Percentiles rank a stretch among this genome's conserved stretches.
Evolutionary conservation across 2,329 filamentous ascomycete genomes (phyloP).

Genomic region (Ophiosphaerella korrae): DNA sequence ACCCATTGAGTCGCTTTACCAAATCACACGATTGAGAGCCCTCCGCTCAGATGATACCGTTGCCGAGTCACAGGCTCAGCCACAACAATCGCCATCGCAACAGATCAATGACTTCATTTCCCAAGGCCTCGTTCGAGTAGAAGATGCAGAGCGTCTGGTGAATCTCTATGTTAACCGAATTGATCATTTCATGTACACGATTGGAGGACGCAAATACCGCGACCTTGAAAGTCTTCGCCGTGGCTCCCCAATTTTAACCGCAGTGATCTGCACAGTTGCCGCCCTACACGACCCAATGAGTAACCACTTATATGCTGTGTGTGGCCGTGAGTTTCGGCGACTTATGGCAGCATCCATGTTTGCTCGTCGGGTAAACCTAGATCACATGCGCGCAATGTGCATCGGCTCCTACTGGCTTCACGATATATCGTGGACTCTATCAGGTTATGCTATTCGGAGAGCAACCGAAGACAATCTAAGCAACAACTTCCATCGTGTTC

Average conservation of each 20-base stretch:
- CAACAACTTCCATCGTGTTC: constrained; percentile 50
- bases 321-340: constrained; percentile 63
- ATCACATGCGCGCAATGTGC: constrained; percentile 64
- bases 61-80: constrained; percentile 38
- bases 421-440: constrained; percentile 67
- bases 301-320: constrained; percentile 57
- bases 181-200: constrained; percentile 56
- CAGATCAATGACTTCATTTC: constrained; percentile 55
- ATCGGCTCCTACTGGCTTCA: constrained; percentile 68
- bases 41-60: constrained; percentile 47
- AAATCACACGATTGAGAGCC: constrained; percentile 51
- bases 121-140: constrained; percentile 52
- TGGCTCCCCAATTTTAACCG: constrained; percentile 61
- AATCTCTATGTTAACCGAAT: constrained; percentile 51
- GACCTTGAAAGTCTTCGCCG: constrained; percentile 56
- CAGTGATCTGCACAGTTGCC: constrained; percentile 62
- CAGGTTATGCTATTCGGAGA: constrained; percentile 58
- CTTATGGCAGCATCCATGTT: constrained; percentile 64
- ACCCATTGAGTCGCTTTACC: constrained; percentile 56
- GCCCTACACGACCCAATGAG: constrained; percentile 63
- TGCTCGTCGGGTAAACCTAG: constrained; percentile 61
- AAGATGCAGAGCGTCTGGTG: constrained; percentile 51
- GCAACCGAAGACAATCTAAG: constrained; percentile 56
- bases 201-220: constrained; percentile 52
- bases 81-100: background rate